Evolutionary conservation across 2,329 filamentous ascomycete species (phyloP).

Genomic region (Colletotrichum sansevieriae): DNA sequence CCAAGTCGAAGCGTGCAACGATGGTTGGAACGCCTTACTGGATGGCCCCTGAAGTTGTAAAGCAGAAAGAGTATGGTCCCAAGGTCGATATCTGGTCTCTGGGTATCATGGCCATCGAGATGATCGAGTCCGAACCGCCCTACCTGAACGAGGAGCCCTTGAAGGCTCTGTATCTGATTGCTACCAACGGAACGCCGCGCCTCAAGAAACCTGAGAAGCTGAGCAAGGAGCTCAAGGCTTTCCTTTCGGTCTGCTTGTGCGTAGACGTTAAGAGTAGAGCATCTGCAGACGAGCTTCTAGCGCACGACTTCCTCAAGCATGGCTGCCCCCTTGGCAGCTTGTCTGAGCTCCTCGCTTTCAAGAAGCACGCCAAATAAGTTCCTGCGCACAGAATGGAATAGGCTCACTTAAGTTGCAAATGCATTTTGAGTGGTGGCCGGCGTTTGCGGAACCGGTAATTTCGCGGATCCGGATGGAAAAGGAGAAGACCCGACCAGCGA

Average conservation of each 20-base stretch:
- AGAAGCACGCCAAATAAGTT: slow-evolving; percentile 75
- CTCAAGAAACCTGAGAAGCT: slow-evolving; percentile 99
- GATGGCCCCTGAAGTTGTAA: slow-evolving; percentile 99
- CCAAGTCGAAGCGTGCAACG: slow-evolving; percentile 95
- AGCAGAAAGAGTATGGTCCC: slow-evolving; percentile 98
- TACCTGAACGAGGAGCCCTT: slow-evolving; percentile 98
- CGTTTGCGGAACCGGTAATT: slow-evolving; percentile 19
- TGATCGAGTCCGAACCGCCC: slow-evolving; percentile 98
- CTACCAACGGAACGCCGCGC: slow-evolving; percentile 95
- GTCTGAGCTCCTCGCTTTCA: slow-evolving; percentile 89
- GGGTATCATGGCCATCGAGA: slow-evolving; percentile 99
- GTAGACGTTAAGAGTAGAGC: slow-evolving; percentile 96
- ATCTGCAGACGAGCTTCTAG: slow-evolving; percentile 88
- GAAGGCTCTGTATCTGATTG: slow-evolving; percentile 97
- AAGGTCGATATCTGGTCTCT: slow-evolving; percentile 99
- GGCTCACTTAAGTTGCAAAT: not conserved
- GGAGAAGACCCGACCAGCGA: not conserved
- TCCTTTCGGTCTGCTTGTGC: slow-evolving; percentile 95
- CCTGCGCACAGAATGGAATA: not conserved
- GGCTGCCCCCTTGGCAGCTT: slow-evolving; percentile 88
- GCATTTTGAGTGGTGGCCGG: slow-evolving; percentile 3
- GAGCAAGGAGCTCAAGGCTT: slow-evolving; percentile 97
- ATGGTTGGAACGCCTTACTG: slow-evolving; percentile 99
- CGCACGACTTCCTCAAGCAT: slow-evolving; percentile 94
- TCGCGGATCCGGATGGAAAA: not conserved